A percentile compares a stretch with the other conserved stretches of the same genome.
Evolutionary conservation across 768 basidiomycete species (phyloP).

Genomic region (Kwoniella shandongensis): DNA sequence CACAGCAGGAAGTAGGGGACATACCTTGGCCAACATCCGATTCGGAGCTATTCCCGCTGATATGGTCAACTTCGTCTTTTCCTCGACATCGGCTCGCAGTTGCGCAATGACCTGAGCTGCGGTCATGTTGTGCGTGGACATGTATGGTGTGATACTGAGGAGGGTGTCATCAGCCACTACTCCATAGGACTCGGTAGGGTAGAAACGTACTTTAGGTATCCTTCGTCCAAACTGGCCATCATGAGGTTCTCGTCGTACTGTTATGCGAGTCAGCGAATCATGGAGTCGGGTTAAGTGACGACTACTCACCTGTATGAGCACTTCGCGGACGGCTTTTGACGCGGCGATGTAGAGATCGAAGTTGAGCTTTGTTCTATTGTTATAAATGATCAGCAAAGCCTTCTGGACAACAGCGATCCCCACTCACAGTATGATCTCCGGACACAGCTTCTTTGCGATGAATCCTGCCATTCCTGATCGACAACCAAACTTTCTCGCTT

Average conservation of each 20-base stretch:
- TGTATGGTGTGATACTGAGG: slow-evolving; percentile 77
- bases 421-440: slow-evolving; percentile 68
- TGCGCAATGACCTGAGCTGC: slow-evolving; percentile 73
- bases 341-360: slow-evolving; percentile 49
- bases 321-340: slow-evolving; percentile 64
- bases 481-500: slow-evolving; percentile 83
- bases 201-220: slow-evolving; percentile 81
- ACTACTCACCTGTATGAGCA: slow-evolving; percentile 58
- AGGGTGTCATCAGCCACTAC: background rate
- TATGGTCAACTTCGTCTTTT: slow-evolving; percentile 81
- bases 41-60: slow-evolving; percentile 96
- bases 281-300: background rate
- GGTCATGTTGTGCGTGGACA: slow-evolving; percentile 64
- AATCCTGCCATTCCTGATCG: slow-evolving; percentile 97
- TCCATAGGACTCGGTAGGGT: slow-evolving; percentile 7
- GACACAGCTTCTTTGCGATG: slow-evolving; percentile 90
- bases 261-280: background rate
- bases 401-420: background rate
- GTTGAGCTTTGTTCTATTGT: slow-evolving; percentile 19
- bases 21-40: slow-evolving; percentile 91
- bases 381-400: background rate
- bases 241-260: slow-evolving; percentile 51
- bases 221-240: slow-evolving; percentile 80
- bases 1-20: slow-evolving; percentile 19
- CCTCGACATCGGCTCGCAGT: slow-evolving; percentile 70